Evolutionary conservation across 2,329 filamentous ascomycete genomes (phyloP).

Genomic region (Pseudogymnoascus sp.): DNA sequence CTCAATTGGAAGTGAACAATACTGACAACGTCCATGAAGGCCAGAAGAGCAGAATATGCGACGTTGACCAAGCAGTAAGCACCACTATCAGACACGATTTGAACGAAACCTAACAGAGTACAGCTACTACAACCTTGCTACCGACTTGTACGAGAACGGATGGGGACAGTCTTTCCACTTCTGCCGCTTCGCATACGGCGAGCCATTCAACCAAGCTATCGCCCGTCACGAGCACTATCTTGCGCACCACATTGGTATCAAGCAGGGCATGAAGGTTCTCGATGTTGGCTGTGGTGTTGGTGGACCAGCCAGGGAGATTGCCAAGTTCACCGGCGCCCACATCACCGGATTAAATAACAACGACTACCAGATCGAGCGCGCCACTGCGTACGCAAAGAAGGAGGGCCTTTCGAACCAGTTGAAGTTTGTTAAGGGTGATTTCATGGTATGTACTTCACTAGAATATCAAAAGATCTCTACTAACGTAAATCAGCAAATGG

Average conservation of each 20-base stretch:
- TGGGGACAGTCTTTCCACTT: slow-evolving; percentile 98
- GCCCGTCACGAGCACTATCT: slow-evolving; percentile 97
- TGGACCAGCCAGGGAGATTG: slow-evolving; percentile 89
- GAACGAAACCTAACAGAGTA: slow-evolving; percentile 15
- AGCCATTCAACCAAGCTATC: slow-evolving; percentile 85
- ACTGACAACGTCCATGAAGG: slow-evolving; percentile 37
- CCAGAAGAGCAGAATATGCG: slow-evolving; percentile 80
- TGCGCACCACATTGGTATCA: slow-evolving; percentile 77
- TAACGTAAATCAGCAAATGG: slow-evolving; percentile 63
- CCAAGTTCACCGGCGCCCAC: slow-evolving; percentile 86
- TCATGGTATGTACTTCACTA: slow-evolving; percentile 56
- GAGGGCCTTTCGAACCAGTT: slow-evolving; percentile 75
- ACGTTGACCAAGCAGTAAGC: slow-evolving; percentile 85
- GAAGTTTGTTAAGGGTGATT: slow-evolving; percentile 87
- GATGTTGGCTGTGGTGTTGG: slow-evolving; percentile 97
- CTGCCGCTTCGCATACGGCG: slow-evolving; percentile 81
- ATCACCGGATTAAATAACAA: slow-evolving; percentile 96
- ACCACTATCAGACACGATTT: neutral
- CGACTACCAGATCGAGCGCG: slow-evolving; percentile 95
- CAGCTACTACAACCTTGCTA: slow-evolving; percentile 95
- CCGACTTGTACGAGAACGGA: slow-evolving; percentile 91
- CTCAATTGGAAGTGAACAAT: neutral
- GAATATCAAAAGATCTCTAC: neutral
- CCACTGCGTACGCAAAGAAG: slow-evolving; percentile 74
- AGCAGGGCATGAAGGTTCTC: slow-evolving; percentile 79